These are phyloP conservation scores for Petunia axillaris DNA, from an alignment of 257 asterid genomes.

Conservation along the genomic window DNA sequence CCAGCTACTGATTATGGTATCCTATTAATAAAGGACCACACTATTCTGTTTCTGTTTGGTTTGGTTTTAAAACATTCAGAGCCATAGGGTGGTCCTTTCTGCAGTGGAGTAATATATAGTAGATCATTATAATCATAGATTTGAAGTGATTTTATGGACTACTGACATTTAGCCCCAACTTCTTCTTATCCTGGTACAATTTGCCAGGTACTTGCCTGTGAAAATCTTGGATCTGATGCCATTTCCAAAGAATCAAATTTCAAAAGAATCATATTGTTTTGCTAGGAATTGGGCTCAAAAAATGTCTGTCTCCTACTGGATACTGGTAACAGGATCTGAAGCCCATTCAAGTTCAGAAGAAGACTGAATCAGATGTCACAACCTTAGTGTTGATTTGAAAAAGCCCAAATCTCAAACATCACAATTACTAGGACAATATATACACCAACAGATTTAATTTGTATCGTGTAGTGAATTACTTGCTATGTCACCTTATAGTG, in stretches of 20 bases:
- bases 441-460: neutral
- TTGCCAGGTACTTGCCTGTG: neutral
- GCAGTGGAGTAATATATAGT: neutral
- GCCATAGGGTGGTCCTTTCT: conserved; percentile 42
- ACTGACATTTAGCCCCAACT: conserved; percentile 24
- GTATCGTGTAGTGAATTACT: neutral
- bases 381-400: neutral
- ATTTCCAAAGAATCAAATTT: neutral
- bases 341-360: neutral
- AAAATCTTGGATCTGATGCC: neutral
- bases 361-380: neutral
- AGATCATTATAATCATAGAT: conserved; percentile 27
- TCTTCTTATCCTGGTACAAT: conserved; percentile 24
- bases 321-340: neutral
- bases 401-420: neutral
- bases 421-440: neutral
- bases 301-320: neutral
- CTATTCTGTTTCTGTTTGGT: conserved; percentile 28
- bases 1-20: conserved; percentile 25
- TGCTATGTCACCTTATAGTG: too few relatives aligned
- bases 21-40: conserved; percentile 39
- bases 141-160: conserved; percentile 25
- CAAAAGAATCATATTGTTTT: neutral
- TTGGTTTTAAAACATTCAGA: conserved; percentile 22
- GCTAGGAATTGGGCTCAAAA: neutral